Evolutionary conservation across 495 filamentous ascomycete genomes (phyloP), one percentile per base, ranked within the genome.

Genomic region (Penicillium herquei): DNA sequence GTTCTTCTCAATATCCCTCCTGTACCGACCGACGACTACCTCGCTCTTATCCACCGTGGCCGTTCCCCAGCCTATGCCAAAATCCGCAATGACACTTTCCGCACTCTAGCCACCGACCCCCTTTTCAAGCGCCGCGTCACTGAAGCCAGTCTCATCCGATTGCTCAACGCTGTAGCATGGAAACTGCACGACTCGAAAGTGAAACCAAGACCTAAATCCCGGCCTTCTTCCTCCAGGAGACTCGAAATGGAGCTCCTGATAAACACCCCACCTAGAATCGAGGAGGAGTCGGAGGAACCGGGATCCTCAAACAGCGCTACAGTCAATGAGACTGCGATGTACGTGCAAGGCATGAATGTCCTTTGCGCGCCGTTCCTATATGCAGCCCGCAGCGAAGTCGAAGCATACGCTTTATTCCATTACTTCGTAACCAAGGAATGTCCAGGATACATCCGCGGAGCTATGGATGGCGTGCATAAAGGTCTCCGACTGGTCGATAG

Each of bases 311-410:
- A 39, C 6, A 58, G 45, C 12, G 39, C 60, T 9, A 70, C 68
- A 17, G 73, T 78, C 1, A 75, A 73, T 13, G 86, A 88, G 55
- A 81, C 86, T 12, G 88, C 89, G 11, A 90, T 89, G 50, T 99
- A 99, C 68, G 95, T 98, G 6, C 94, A 99, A 68, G 94, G 94
- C 54, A 98, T 98, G 94, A 98, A 98, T 66, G 93, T 98, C n/a
- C 83, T 98, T n/a, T 92, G 90, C 35, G 94, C 94, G 8, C 95
- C 94, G 0, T 97, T 99, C 63, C 80, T 98, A 40, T 99, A 99
- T 70, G 91, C 92, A 3, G 92, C 94, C 14, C 86, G 90, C 56
- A 96, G 90, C 63, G 94, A 99, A 70, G 89, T 91, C 0, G 91
- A 99, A 68, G 94, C 95, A 10, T 98, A 96, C 53, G 85, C 89